Evolutionary conservation across 257 asterid genomes (phyloP), one percentile per base, ranked within the genome.

Genomic region (Marsdenia floribunda): DNA sequence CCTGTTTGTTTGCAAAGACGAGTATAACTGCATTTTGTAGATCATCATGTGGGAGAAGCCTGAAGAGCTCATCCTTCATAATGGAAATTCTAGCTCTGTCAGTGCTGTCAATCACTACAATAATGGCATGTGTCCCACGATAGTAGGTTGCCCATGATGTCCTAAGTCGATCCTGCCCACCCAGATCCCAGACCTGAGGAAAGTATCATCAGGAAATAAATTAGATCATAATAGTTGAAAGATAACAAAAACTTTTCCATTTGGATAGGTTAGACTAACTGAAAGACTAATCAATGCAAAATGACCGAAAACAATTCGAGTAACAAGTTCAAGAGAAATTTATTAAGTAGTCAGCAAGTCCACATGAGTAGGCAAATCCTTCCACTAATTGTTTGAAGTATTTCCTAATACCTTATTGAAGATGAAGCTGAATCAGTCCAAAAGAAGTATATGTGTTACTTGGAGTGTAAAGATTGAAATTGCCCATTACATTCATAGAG

Each of bases 101-200:
- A 0, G 97, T 92, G 89, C 99, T 95, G 89, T 95, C 99, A 46
- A 95, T 93, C 72, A 95, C 98, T 11, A 60, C 90, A 15, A 95
- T 87, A 37, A 95, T 89, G 21, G 99, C 99, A 57, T 95, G 98
- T 50, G 98, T 95, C 71, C 99, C 99, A 0, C 96, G 91, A 58
- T 95, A 95, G 75, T 95, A 95, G 2, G 99, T 92, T 26, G 98
- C 88, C 98, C 97, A 95, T 16, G 98, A 92, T 3, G 96, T 90
- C 77, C 99, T 83, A 46, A 92, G 90, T 78, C 98, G 85, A 4
- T 95, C 99, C 77, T 95, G 99, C 64, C 99, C 99, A 10, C 97
- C 99, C 63, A 95, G 94, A 89, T 93, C 98, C 97, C 97, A 92
- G 33, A 92, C 97, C 97, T 92, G 85, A 76, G 64, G 44, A 15